phyloP scores from a whole-genome alignment of 2,329 filamentous ascomycete species.

The Berkeleyomyces rouxiae region DNA sequence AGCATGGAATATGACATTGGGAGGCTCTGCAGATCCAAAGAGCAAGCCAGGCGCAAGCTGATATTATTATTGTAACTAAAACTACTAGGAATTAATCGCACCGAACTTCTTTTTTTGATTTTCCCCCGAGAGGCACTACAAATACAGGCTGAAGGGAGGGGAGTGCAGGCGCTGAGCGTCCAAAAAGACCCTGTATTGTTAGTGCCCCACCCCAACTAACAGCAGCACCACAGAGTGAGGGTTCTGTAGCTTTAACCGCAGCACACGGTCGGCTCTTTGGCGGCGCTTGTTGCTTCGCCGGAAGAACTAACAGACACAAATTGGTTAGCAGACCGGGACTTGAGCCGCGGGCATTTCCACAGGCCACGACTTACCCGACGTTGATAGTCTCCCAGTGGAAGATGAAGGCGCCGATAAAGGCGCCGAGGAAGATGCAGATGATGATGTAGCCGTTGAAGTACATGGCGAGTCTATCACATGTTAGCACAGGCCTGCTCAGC shows the following conservation, averaged over 20 bases:
- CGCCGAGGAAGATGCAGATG: slow-evolving; percentile 64
- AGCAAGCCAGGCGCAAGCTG: neutral
- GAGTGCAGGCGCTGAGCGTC: neutral
- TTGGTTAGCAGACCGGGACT: neutral
- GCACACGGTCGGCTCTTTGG: slow-evolving; percentile 25
- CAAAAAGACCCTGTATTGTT: neutral
- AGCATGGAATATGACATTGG: neutral
- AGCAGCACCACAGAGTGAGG: neutral
- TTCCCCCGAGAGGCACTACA: neutral
- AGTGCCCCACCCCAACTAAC: neutral
- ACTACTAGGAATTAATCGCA: neutral
- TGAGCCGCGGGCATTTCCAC: neutral
- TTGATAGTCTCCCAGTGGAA: slow-evolving; percentile 51
- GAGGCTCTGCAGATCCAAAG: too few relatives aligned
- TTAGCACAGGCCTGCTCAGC: neutral
- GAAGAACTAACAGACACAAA: neutral
- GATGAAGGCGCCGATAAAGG: slow-evolving; percentile 53
- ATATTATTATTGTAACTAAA: neutral
- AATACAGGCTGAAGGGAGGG: neutral
- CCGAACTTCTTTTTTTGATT: neutral
- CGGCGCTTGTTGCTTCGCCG: slow-evolving; percentile 20
- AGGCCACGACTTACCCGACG: slow-evolving; percentile 17
- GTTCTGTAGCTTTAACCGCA: slow-evolving; percentile 21
- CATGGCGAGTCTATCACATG: slow-evolving; percentile 29
- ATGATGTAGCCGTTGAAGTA: slow-evolving; percentile 60